Percentiles rank a stretch among this genome's conserved stretches.
Evolutionary conservation across 179 eudicot genomes (phyloP).

Genomic region (Beta corolliflora): DNA sequence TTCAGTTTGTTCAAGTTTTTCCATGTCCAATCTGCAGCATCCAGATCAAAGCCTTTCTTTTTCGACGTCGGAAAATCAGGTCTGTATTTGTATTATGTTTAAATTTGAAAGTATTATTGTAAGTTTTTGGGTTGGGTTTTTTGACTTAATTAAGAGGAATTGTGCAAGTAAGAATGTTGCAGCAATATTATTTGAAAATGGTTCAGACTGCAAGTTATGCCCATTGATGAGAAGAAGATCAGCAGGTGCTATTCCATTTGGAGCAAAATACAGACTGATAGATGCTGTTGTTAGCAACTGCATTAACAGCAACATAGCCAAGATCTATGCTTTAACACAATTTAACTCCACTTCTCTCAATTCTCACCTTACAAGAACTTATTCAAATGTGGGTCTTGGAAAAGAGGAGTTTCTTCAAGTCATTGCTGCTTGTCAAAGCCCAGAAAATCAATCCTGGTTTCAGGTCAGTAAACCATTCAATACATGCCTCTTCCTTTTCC

Average conservation of each 20-base stretch:
- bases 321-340: slow-evolving; percentile 77
- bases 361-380: slow-evolving; percentile 76
- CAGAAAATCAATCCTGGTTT: slow-evolving; percentile 61
- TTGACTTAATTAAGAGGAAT: slow-evolving; percentile 10
- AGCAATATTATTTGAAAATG: slow-evolving; percentile 75
- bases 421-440: slow-evolving; percentile 78
- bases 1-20: slow-evolving; percentile 24
- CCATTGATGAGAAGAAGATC: slow-evolving; percentile 79
- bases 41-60: slow-evolving; percentile 32
- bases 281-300: slow-evolving; percentile 91
- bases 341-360: slow-evolving; percentile 80
- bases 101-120: background rate
- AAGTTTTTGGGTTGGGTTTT: background rate
- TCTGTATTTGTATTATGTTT: slow-evolving; percentile 5
- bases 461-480: slow-evolving; percentile 42
- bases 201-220: slow-evolving; percentile 52
- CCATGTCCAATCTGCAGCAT: slow-evolving; percentile 31
- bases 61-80: slow-evolving; percentile 60
- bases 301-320: slow-evolving; percentile 70
- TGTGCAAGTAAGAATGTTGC: slow-evolving; percentile 59
- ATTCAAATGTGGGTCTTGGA: slow-evolving; percentile 55
- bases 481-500: too few species aligned
- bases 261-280: slow-evolving; percentile 70
- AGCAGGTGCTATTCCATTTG: slow-evolving; percentile 72
- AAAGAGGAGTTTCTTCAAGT: slow-evolving; percentile 69